These are phyloP conservation scores for Xylaria sp. DNA, from an alignment of 2,329 filamentous ascomycete genomes.

Conservation along the genomic window DNA sequence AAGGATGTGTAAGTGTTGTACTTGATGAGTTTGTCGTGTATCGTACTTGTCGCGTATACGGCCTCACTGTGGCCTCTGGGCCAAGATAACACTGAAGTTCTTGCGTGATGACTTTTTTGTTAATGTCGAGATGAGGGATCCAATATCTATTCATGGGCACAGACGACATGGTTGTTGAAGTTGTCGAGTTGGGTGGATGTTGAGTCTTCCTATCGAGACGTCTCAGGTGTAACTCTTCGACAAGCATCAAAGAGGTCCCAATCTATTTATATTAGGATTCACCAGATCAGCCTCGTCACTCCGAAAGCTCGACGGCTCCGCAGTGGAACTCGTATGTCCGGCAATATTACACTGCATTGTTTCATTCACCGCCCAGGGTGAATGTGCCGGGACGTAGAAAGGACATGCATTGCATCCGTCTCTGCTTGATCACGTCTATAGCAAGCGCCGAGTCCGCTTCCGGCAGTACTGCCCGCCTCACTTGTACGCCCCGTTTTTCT, in stretches of 20 bases:
- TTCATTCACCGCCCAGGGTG: slow-evolving; percentile 34
- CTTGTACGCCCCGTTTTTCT: slow-evolving; percentile 48
- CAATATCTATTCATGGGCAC: slow-evolving; percentile 67
- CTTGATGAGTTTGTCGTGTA: slow-evolving; percentile 38
- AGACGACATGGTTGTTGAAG: slow-evolving; percentile 51
- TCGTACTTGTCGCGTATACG: slow-evolving; percentile 67
- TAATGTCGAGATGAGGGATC: slow-evolving; percentile 69
- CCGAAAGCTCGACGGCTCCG: slow-evolving; percentile 25
- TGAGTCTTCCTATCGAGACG: slow-evolving; percentile 26
- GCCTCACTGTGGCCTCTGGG: slow-evolving; percentile 66
- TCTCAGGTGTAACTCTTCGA: slow-evolving; percentile 27
- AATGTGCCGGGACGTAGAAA: slow-evolving; percentile 28
- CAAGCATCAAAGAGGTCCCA: slow-evolving; percentile 31
- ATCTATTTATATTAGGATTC: slow-evolving; percentile 38
- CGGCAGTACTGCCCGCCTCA: slow-evolving; percentile 47
- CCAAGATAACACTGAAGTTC: slow-evolving; percentile 69
- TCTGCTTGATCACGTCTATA: slow-evolving; percentile 39
- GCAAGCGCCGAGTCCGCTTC: slow-evolving; percentile 44
- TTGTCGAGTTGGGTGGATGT: slow-evolving; percentile 19
- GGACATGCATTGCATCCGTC: slow-evolving; percentile 41
- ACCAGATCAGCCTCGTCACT: slow-evolving; percentile 32
- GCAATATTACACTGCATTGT: slow-evolving; percentile 30
- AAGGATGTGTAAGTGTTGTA: slow-evolving; percentile 44
- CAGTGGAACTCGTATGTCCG: slow-evolving; percentile 32
- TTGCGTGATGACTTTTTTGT: slow-evolving; percentile 69